These are phyloP conservation scores for Peterozyma toletana DNA, from an alignment of 805 yeast species.

Conservation along the genomic window DNA sequence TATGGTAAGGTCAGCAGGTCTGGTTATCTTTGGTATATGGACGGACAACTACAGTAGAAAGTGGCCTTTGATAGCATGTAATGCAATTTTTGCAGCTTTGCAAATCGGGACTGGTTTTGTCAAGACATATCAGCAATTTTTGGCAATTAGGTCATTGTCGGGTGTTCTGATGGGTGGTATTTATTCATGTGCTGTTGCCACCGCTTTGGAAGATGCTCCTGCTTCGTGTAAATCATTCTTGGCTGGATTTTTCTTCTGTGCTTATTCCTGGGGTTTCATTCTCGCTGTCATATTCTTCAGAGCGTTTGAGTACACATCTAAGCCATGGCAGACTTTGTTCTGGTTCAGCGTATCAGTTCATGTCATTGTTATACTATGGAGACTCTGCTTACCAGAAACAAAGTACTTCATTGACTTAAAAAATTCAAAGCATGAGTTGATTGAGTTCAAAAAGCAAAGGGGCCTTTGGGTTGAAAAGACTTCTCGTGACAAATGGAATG, in stretches of 20 bases:
- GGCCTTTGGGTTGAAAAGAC: constrained; percentile 12
- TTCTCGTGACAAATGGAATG: constrained; percentile 23
- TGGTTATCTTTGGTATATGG: constrained; percentile 54
- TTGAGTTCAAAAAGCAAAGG: constrained; percentile 20
- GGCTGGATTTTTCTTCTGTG: constrained; percentile 51
- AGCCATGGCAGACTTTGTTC: constrained; percentile 54
- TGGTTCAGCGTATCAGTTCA: constrained; percentile 68
- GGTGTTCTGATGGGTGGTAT: constrained; percentile 72
- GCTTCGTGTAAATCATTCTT: constrained; percentile 49
- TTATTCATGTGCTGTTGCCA: constrained; percentile 58
- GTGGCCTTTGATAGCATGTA: constrained; percentile 53
- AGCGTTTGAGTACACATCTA: constrained; percentile 33
- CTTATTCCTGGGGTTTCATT: constrained; percentile 61
- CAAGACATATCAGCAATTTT: constrained; percentile 47
- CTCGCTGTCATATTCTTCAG: constrained; percentile 59
- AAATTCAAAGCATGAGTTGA: constrained; percentile 18
- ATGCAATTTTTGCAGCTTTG: constrained; percentile 41
- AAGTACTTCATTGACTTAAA: constrained; percentile 30
- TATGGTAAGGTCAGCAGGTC: constrained; percentile 69
- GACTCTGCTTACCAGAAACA: constrained; percentile 53
- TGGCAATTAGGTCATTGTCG: constrained; percentile 56
- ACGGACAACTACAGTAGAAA: constrained; percentile 63
- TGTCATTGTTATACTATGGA: constrained; percentile 47
- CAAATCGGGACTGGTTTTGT: constrained; percentile 66
- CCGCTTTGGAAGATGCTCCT: constrained; percentile 63